Percentiles rank a stretch among this genome's conserved stretches.
phyloP scores from a whole-genome alignment of 306 rosid species.

The Acacia melanoxylon region DNA sequence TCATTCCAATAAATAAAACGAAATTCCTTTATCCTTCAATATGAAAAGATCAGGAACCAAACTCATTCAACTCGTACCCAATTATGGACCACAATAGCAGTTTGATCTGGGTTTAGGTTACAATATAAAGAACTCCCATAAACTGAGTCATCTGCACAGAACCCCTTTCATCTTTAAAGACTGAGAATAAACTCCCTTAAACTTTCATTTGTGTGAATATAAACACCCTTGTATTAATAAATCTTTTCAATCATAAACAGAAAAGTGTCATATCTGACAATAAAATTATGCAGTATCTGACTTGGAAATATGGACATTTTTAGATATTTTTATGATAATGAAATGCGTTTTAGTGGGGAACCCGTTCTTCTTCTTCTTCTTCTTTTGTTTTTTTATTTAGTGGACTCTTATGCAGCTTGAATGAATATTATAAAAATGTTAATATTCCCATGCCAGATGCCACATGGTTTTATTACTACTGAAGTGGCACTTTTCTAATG shows the following conservation, averaged over 20 bases:
- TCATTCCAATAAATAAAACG: conserved; percentile 12
- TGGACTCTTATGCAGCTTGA: not conserved
- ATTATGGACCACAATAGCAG: conserved; percentile 1
- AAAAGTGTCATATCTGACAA: not conserved
- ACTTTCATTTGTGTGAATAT: not conserved
- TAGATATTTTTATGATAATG: not conserved
- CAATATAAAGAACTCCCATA: too few relatives aligned
- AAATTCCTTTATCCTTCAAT: not conserved
- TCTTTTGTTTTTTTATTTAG: too few relatives aligned
- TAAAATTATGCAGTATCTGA: not conserved
- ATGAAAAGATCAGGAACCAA: not conserved
- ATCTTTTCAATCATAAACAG: not conserved
- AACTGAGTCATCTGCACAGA: not conserved
- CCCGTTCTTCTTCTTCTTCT: not conserved
- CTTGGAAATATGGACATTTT: not conserved
- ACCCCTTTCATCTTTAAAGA: not conserved
- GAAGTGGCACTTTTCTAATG: not conserved
- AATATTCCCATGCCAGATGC: not conserved
- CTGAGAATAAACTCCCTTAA: not conserved
- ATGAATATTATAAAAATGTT: too few relatives aligned
- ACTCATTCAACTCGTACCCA: not conserved
- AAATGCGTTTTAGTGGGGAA: not conserved
- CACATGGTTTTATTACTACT: not conserved
- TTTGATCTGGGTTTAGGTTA: conserved; percentile 3
- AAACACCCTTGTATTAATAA: not conserved